These are phyloP conservation scores for Malus sylvestris DNA, from an alignment of 306 rosid genomes.

Conservation along the genomic window DNA sequence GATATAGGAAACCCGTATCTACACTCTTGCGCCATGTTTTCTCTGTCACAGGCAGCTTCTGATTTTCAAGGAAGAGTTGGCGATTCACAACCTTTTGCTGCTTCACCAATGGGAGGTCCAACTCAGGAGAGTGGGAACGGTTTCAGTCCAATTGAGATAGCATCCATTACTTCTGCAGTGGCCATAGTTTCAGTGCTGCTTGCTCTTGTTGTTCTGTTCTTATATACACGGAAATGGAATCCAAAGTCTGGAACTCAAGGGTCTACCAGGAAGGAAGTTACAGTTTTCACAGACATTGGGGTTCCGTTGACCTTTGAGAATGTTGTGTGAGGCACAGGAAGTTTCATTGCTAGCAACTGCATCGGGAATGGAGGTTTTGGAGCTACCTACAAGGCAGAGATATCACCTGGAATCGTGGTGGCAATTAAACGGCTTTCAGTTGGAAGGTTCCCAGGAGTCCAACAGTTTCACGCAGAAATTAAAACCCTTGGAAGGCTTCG, in stretches of 20 bases:
- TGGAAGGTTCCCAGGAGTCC: slow-evolving; percentile 84
- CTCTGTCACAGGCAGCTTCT: slow-evolving; percentile 38
- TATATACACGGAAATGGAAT: slow-evolving; percentile 78
- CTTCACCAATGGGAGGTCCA: slow-evolving; percentile 28
- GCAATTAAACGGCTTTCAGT: slow-evolving; percentile 84
- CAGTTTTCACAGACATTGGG: slow-evolving; percentile 64
- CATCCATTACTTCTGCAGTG: slow-evolving; percentile 84
- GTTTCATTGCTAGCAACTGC: slow-evolving; percentile 74
- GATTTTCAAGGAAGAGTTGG: slow-evolving; percentile 42
- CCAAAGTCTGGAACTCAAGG: slow-evolving; percentile 61
- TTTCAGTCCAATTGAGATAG: slow-evolving; percentile 83
- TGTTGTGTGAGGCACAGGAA: slow-evolving; percentile 73
- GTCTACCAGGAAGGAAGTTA: slow-evolving; percentile 65
- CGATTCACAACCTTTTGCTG: slow-evolving; percentile 25
- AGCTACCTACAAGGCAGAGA: slow-evolving; percentile 88
- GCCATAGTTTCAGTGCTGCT: slow-evolving; percentile 85
- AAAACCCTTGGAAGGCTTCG: slow-evolving; percentile 87
- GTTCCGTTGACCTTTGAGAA: slow-evolving; percentile 65
- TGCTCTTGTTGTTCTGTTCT: slow-evolving; percentile 56
- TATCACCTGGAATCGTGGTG: slow-evolving; percentile 50
- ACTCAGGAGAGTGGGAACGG: slow-evolving; percentile 16
- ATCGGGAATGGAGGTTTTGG: slow-evolving; percentile 97
- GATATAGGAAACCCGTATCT: slow-evolving; percentile 71
- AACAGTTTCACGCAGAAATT: slow-evolving; percentile 82
- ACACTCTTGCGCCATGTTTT: slow-evolving; percentile 41